Percentiles rank a stretch among this genome's conserved stretches.
These are phyloP conservation scores for Apophysomyces elegans DNA, from an alignment of 371 early-diverging fungal species.

Conservation along the genomic window DNA sequence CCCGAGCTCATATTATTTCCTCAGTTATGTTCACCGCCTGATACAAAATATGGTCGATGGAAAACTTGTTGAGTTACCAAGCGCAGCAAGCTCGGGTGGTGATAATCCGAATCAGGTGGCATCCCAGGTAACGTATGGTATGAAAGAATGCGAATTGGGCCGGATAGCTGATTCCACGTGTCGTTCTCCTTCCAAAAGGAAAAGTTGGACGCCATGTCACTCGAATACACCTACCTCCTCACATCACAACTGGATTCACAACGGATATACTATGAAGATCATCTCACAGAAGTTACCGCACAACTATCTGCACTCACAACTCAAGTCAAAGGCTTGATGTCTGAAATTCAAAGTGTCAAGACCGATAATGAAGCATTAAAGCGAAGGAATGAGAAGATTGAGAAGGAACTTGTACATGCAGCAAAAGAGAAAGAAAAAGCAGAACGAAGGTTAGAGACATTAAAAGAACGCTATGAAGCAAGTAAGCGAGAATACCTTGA, in stretches of 20 bases:
- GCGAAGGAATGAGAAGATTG: constrained; percentile 17
- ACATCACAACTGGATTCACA: constrained; percentile 89
- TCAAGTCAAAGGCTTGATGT: constrained; percentile 14
- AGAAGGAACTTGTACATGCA: constrained; percentile 10
- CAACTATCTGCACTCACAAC: constrained; percentile 45
- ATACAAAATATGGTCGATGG: constrained; percentile 87
- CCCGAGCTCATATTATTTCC: not conserved
- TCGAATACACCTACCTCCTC: constrained; percentile 82
- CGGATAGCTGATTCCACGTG: not conserved
- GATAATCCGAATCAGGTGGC: constrained; percentile 15
- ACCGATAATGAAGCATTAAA: constrained; percentile 17
- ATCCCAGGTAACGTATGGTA: constrained; percentile 12
- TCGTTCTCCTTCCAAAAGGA: constrained; percentile 43
- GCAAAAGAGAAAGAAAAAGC: constrained; percentile 24
- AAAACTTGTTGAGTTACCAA: constrained; percentile 85
- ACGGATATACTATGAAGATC: constrained; percentile 83
- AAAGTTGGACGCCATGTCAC: constrained; percentile 77
- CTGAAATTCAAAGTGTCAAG: constrained; percentile 13
- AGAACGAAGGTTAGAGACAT: constrained; percentile 25
- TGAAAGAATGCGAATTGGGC: no score
- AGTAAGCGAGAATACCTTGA: constrained; percentile 22
- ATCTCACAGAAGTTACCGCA: constrained; percentile 55
- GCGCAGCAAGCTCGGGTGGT: constrained; percentile 37
- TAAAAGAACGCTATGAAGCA: constrained; percentile 28
- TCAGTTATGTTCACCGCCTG: constrained; percentile 82